These are phyloP conservation scores for Bruguiera parviflora DNA, from an alignment of 345 rosid genomes.

Conservation along the genomic window DNA sequence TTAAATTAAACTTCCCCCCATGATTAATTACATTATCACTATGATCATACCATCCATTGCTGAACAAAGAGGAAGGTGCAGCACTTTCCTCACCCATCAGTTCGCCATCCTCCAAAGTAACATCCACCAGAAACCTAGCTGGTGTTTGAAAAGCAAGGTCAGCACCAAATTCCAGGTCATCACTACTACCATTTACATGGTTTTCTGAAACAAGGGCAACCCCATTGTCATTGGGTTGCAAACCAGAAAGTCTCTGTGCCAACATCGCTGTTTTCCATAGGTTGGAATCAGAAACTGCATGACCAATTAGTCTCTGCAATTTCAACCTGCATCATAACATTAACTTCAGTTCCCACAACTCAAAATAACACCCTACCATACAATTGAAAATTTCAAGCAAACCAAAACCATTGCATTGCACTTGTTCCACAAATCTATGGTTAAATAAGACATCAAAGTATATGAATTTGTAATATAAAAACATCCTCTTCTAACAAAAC, in stretches of 20 bases:
- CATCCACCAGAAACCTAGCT: slow-evolving; percentile 70
- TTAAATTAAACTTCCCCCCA: slow-evolving; percentile 49
- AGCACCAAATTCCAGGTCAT: slow-evolving; percentile 67
- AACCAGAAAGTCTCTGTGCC: slow-evolving; percentile 48
- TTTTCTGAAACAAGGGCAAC: slow-evolving; percentile 30
- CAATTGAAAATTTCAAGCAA: background rate
- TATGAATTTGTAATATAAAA: too few relatives aligned
- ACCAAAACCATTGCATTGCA: background rate
- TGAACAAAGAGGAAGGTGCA: slow-evolving; percentile 34
- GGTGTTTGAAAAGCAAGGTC: slow-evolving; percentile 74
- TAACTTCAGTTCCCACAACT: slow-evolving; percentile 4
- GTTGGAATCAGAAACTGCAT: slow-evolving; percentile 44
- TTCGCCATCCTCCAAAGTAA: slow-evolving; percentile 48
- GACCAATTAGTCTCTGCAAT: slow-evolving; percentile 72
- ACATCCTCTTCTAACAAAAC: too few relatives aligned
- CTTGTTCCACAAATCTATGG: background rate
- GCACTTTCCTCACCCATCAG: slow-evolving; percentile 40
- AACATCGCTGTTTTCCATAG: slow-evolving; percentile 53
- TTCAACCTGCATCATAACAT: slow-evolving; percentile 50
- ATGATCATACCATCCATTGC: slow-evolving; percentile 49
- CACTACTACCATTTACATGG: slow-evolving; percentile 34
- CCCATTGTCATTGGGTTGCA: slow-evolving; percentile 50
- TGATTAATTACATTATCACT: slow-evolving; percentile 29
- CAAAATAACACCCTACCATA: background rate
- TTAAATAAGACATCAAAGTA: background rate